Evolutionary conservation across 129 eudicot genomes (phyloP), one percentile per base, ranked within the genome.

Genomic region (Pseudognaphalium luteoalbum): DNA sequence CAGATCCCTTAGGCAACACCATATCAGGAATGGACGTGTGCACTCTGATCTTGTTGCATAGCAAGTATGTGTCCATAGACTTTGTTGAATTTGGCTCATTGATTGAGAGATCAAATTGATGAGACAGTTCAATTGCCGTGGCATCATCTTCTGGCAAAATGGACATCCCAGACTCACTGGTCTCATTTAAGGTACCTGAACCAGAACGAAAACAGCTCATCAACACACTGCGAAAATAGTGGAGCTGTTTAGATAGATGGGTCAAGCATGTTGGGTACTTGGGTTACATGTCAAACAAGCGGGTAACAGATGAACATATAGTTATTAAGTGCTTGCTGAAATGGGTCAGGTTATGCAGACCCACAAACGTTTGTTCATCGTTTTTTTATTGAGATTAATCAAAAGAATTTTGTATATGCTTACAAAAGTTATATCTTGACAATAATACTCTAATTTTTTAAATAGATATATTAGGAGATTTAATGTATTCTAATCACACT

Each of bases 11-110:
- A 6, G 88, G 87, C 58, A 87, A 73, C n/a, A 56, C 60, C 37
- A 41, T 52, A 78, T 82, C 78, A 19, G 92, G 92, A 52, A 81
- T 57, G 72, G 65, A 64, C 1, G 76, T 83, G 87, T 85, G 83
- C 74, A 87, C 87, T 73, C 83, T 80, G 2, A 85, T 60, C 74
- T 76, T 76, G 78, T 87, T 78, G 60, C 82, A 65, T 20, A 89
- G 84, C 75, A 89, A 47, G 78, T 71, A 86, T 68, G 83, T 76
- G 15, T 72, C 62, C 16, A 5, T 25, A 32, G 52, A 81, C 65
- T 63, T 83, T 16, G n/a, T 41, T 6, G 5, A n/a, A 35, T 42
- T 52, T 6, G 84, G 77, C 28, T 76, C 72, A 2, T 67, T 21
- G 64, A 64, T 58, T 7, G 78, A 42, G 62, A 75, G 78, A 68